A percentile compares a stretch with the other conserved stretches of the same genome.
Conservation (phyloP, 441 rosid species). For the Geranium incanum region DNA sequence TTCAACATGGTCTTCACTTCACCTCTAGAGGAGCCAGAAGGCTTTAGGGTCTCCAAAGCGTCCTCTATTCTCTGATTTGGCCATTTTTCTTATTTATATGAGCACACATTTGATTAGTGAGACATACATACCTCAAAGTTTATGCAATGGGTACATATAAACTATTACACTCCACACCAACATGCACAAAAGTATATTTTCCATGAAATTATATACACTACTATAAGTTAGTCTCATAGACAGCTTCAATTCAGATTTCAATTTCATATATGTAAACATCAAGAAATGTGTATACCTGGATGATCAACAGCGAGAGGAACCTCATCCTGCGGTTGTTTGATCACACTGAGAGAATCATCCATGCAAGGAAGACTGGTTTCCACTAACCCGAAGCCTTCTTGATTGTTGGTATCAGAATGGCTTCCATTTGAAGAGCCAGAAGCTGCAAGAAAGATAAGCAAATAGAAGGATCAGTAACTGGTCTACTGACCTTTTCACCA, state of each 20-base stretch:
- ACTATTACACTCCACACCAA: not conserved
- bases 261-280: not conserved
- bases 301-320: conserved; percentile 1
- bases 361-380: not conserved
- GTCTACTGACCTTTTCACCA: too few relatives aligned
- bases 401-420: not conserved
- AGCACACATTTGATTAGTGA: not conserved
- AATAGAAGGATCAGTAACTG: not conserved
- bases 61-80: not conserved
- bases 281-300: not conserved
- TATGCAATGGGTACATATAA: too few relatives aligned
- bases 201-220: too few relatives aligned
- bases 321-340: not conserved
- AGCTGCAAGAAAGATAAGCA: not conserved
- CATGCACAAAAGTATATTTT: too few relatives aligned
- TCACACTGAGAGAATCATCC: not conserved
- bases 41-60: not conserved
- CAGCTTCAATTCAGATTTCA: not conserved
- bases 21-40: not conserved
- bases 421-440: not conserved
- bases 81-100: not conserved
- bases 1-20: not conserved
- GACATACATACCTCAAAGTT: not conserved
- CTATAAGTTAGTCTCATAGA: not conserved
- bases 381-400: not conserved